phyloP scores from a whole-genome alignment of 2,329 filamentous ascomycete genomes.

The Aspergillus oerlinghausenensis region DNA sequence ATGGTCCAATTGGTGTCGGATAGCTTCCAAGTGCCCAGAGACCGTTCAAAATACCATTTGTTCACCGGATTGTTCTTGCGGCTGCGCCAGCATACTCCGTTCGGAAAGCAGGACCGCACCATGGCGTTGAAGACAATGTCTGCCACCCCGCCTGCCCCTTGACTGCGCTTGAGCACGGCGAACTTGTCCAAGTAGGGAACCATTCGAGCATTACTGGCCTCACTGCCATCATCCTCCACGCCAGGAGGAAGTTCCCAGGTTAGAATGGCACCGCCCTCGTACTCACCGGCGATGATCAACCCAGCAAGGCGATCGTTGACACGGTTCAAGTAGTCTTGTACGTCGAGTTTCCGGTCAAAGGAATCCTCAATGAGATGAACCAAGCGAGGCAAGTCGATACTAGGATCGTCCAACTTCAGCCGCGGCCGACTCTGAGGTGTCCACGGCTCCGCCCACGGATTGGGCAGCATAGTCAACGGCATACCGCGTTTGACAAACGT shows the following conservation, averaged over 20 bases:
- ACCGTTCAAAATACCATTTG: conserved; percentile 98
- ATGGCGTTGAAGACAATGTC: conserved; percentile 96
- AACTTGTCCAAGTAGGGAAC: conserved; percentile 98
- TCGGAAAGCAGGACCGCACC: conserved; percentile 81
- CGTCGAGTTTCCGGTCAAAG: conserved; percentile 78
- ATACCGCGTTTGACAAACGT: conserved; percentile 90
- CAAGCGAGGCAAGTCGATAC: conserved; percentile 77
- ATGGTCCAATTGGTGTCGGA: conserved; percentile 86
- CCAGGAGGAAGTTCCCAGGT: conserved; percentile 82
- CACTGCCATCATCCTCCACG: conserved; percentile 50
- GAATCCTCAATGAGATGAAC: conserved; percentile 90
- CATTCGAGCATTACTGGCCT: conserved; percentile 55
- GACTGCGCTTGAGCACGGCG: conserved; percentile 80
- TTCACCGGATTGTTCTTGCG: conserved; percentile 91
- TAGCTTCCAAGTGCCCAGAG: conserved; percentile 76
- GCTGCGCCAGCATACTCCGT: conserved; percentile 88
- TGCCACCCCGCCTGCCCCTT: conserved; percentile 87
- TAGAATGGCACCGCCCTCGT: conserved; percentile 89
- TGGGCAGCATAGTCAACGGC: conserved; percentile 77
- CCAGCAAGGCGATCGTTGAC: conserved; percentile 78
- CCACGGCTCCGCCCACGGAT: conserved; percentile 65
- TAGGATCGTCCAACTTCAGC: conserved; percentile 70
- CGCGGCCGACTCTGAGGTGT: conserved; percentile 57
- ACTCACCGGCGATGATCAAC: conserved; percentile 90
- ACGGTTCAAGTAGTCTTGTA: conserved; percentile 75